A percentile compares a stretch with the other conserved stretches of the same genome.
phyloP scores from a whole-genome alignment of 208 protist genomes.

The Acanthamoeba royreba region DNA sequence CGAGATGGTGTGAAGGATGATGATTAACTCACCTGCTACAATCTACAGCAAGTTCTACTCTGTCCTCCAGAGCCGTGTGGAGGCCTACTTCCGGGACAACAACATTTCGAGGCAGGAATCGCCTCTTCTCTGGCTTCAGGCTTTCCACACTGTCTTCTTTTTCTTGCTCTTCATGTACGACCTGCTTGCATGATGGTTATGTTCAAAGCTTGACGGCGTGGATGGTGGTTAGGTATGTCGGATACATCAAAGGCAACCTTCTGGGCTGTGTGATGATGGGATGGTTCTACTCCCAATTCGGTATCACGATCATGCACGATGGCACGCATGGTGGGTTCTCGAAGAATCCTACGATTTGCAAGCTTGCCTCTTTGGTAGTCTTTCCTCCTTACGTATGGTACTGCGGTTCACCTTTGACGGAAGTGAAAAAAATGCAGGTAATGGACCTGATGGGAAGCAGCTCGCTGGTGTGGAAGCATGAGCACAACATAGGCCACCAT shows the following conservation, averaged over 20 bases:
- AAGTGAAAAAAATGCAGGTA: not conserved
- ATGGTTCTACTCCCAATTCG: not conserved
- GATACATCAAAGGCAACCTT: not conserved
- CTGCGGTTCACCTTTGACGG: not conserved
- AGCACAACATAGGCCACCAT: constrained; percentile 21
- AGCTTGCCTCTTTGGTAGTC: not conserved
- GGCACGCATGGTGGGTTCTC: not conserved
- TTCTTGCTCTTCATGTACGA: not conserved
- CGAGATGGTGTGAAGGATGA: not conserved
- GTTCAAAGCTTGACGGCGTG: not conserved
- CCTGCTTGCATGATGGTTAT: not conserved
- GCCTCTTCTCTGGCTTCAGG: not conserved
- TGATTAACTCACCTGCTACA: not conserved
- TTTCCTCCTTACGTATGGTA: not conserved
- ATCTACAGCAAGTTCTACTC: not conserved
- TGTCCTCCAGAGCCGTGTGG: not conserved
- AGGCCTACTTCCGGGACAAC: not conserved
- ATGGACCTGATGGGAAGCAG: not conserved
- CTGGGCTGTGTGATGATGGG: not conserved
- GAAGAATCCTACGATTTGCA: not conserved
- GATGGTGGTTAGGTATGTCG: not conserved
- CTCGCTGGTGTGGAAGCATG: not conserved
- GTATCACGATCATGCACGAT: not conserved
- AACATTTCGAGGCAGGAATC: not conserved
- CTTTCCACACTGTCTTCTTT: not conserved